Percentiles rank a stretch among this genome's conserved stretches.
phyloP scores from a whole-genome alignment of 2,329 filamentous ascomycete genomes.

The Piedraia hortae region DNA sequence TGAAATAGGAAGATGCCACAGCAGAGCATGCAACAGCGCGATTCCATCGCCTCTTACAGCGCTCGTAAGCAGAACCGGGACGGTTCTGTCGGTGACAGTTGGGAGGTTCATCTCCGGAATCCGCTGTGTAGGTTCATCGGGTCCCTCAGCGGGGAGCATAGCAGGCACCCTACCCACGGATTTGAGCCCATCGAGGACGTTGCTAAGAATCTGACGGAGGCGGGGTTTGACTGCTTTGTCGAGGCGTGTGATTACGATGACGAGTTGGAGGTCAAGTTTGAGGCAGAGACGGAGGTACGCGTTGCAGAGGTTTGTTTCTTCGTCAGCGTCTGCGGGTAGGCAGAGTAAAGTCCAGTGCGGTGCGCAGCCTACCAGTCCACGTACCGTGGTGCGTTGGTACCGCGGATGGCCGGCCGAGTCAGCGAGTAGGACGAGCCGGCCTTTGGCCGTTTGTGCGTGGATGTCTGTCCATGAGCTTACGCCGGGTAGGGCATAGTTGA shows the following conservation, averaged over 20 bases:
- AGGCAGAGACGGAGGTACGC: constrained; percentile 68
- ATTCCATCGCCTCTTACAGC: constrained; percentile 65
- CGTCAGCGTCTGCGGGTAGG: constrained; percentile 49
- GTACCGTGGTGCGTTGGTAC: constrained; percentile 66
- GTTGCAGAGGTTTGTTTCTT: constrained; percentile 44
- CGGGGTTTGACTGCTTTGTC: constrained; percentile 54
- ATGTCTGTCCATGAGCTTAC: constrained; percentile 88
- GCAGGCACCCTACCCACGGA: constrained; percentile 42
- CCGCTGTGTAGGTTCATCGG: constrained; percentile 20
- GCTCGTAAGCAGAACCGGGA: constrained; percentile 74
- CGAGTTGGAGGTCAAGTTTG: constrained; percentile 47
- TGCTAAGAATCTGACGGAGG: constrained; percentile 41
- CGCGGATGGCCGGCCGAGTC: constrained; percentile 80
- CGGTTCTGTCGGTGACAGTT: constrained; percentile 18
- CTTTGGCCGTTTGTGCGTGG: constrained; percentile 46
- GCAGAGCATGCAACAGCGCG: constrained; percentile 50
- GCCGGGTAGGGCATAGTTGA: constrained; percentile 70
- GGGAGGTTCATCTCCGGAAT: constrained; percentile 21
- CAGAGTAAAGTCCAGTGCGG: constrained; percentile 85
- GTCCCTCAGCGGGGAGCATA: constrained; percentile 25
- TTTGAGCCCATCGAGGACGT: constrained; percentile 54
- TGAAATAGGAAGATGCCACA: constrained; percentile 45
- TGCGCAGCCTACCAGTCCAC: constrained; percentile 81
- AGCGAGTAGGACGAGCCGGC: constrained; percentile 60
- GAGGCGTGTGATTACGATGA: constrained; percentile 70